Conservation (phyloP, 768 basidiomycete species). For the Russula lepida region DNA sequence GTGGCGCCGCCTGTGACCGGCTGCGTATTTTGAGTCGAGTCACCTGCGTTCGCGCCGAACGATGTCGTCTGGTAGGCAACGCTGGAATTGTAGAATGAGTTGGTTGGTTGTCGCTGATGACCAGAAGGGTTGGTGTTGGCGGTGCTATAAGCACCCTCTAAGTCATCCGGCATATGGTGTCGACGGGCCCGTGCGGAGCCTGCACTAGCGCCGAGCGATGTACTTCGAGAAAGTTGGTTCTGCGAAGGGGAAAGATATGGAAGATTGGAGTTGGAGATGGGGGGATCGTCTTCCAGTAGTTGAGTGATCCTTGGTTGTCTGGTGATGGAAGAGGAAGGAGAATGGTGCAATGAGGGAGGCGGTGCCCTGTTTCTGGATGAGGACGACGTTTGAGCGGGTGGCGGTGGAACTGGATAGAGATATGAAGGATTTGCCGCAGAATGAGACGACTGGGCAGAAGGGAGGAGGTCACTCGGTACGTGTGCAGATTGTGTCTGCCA, state of each 20-base stretch:
- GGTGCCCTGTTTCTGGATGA: constrained; percentile 33
- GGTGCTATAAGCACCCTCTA: constrained; percentile 45
- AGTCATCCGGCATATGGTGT: constrained; percentile 62
- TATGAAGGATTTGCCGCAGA: constrained; percentile 43
- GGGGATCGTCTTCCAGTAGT: constrained; percentile 52
- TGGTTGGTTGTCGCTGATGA: constrained; percentile 29
- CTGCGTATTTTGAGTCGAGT: constrained; percentile 25
- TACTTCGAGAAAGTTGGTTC: constrained; percentile 53
- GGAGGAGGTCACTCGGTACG: constrained; percentile 32
- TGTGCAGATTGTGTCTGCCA: constrained; percentile 41
- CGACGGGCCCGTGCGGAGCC: constrained; percentile 44
- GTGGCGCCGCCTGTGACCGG: constrained; percentile 35
- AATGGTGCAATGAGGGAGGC: constrained; percentile 46
- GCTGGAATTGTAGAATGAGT: constrained; percentile 50
- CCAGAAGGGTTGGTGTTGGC: constrained; percentile 32
- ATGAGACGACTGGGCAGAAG: constrained; percentile 54
- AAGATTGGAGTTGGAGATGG: constrained; percentile 33
- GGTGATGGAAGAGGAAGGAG: constrained; percentile 32
- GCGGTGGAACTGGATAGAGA: constrained; percentile 40
- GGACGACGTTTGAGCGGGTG: constrained; percentile 41
- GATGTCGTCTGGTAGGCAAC: constrained; percentile 52
- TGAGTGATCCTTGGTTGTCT: constrained; percentile 59
- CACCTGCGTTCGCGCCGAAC: constrained; percentile 26
- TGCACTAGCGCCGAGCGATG: constrained; percentile 44
- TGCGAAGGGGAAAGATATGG: constrained; percentile 46